Evolutionary conservation across 2,329 filamentous ascomycete species (phyloP), one percentile per base, ranked within the genome.

Genomic region (Diaporthe destruens): DNA sequence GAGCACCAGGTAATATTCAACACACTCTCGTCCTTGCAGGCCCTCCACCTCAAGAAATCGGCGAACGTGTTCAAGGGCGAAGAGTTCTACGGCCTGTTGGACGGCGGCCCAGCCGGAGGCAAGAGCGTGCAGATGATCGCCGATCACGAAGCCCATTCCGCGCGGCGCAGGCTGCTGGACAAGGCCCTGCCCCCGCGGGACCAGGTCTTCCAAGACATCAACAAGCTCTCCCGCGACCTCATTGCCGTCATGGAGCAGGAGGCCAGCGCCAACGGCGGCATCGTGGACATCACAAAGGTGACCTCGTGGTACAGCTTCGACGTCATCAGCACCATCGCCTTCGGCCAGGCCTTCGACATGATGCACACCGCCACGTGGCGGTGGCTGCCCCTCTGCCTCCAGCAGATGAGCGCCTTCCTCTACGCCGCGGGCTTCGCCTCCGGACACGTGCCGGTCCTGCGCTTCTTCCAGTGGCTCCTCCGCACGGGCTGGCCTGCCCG

Each of bases 261-360:
- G 7, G 32, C 47, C 9, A 29, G 36, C 14, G 4, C 6, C 4
- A 11, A 25, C 7, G 11, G 4, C 8, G 61, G 61, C 32, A 2
- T 66, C 3, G 47, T 66, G 8, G 61, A 66, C 8, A 12, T 53
- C 16, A 14, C 61, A 29, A 66, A 1, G 2, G 61, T 53, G n/a
- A 53, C 61, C 7, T 66, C 61, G 1, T 66, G 61, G 61, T 66
- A 66, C 61, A 66, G 61, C 61, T 66, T 66, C 23, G 61, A 66
- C 32, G 47, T 66, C 0, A 66, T 66, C n/a, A 66, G 61, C 61
- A 66, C 47, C 1, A 66, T 66, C 20, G 47, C 61, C 0, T 66
- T 66, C 23, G 61, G 61, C 1, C 29, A 66, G 47, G 51, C 61
- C 1, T 66, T 66, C 47, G 32, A 53, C 47, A 66, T 66, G 61